Evolutionary conservation across 2,329 filamentous ascomycete species (phyloP).

Genomic region (Paraphaeosphaeria sporulosa): DNA sequence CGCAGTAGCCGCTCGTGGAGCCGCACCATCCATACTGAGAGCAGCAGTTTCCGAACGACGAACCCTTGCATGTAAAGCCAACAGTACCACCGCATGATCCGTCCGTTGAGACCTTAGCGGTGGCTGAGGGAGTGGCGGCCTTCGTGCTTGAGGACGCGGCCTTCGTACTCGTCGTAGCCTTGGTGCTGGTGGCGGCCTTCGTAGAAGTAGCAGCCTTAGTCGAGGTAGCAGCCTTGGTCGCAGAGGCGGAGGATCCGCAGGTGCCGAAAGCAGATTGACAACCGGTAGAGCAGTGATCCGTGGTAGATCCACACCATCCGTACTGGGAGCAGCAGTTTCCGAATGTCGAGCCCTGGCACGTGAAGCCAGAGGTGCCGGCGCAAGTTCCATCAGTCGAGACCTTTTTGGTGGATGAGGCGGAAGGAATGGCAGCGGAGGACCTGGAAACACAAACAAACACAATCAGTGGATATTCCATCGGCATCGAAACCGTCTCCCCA

Average conservation of each 20-base stretch:
- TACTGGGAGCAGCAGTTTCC: slow-evolving; percentile 55
- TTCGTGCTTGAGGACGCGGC: too few relatives aligned
- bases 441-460: neutral
- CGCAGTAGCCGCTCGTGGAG: slow-evolving; percentile 37
- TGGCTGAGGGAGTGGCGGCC: slow-evolving; percentile 1
- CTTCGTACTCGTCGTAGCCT: too few relatives aligned
- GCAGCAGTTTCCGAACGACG: slow-evolving; percentile 55
- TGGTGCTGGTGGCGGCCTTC: neutral
- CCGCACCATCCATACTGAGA: slow-evolving; percentile 53
- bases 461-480: neutral
- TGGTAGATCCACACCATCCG: slow-evolving; percentile 49
- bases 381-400: slow-evolving; percentile 38
- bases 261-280: slow-evolving; percentile 5
- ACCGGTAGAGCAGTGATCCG: slow-evolving; percentile 6
- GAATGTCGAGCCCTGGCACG: slow-evolving; percentile 53
- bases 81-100: slow-evolving; percentile 33
- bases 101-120: slow-evolving; percentile 1
- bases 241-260: neutral
- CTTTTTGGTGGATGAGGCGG: slow-evolving; percentile 33
- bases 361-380: slow-evolving; percentile 34
- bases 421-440: slow-evolving; percentile 21
- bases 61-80: slow-evolving; percentile 50
- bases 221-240: neutral
- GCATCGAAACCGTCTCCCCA: neutral
- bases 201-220: neutral